Base-by-base conservation (phyloP, 257 asterid genomes). In the Scutellaria minor region DNA sequence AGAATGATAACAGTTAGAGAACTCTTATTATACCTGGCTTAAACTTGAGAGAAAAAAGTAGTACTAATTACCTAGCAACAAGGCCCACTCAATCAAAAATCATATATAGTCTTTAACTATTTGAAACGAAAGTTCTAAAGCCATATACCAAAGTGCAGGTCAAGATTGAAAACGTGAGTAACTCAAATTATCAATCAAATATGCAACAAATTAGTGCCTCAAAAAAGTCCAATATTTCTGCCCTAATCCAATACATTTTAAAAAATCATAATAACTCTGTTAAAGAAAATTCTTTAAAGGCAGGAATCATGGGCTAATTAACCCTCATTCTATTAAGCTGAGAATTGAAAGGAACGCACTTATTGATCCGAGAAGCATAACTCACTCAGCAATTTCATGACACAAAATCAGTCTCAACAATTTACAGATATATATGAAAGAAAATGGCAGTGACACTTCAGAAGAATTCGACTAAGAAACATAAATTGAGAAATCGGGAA, bases 171-270 rank as follows among this genome's bases (percentile, higher is more conserved):
- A 40, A 55, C 12, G 18, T 4, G 39, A 70, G 40, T 5, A 41
- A 40, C 54, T 63, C 64, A 64, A 40, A 48, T 18, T 50, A 61
- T 50, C 63, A 50, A 41, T 48, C 42, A 61, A 41, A 22, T 44
- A 13, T 56, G 74, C 42, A 22, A 24, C 12, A 5, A 40, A 39
- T 39, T 54, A 13, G 10, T 14, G 2, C 9, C n/a, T 67, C 7
- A 15, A 56, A 12, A 5, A 3, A 57, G 39, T 45, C 66, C n/a
- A 42, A 6, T 13, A 41, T 10, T 11, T 3, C 45, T 14, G 3
- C 61, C 40, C n/a, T 4, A 50, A 59, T 10, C 22, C 58, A 46
- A 3, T 42, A 59, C 9, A 27, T 39, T 60, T 46, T 48, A 48
- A 18, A 48, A 2, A 50, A 37, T 18, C 10, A 48, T 35, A 61